These are phyloP conservation scores for Hanseniaspora jakobsenii DNA, from an alignment of 805 yeast genomes.

Conservation along the genomic window DNA sequence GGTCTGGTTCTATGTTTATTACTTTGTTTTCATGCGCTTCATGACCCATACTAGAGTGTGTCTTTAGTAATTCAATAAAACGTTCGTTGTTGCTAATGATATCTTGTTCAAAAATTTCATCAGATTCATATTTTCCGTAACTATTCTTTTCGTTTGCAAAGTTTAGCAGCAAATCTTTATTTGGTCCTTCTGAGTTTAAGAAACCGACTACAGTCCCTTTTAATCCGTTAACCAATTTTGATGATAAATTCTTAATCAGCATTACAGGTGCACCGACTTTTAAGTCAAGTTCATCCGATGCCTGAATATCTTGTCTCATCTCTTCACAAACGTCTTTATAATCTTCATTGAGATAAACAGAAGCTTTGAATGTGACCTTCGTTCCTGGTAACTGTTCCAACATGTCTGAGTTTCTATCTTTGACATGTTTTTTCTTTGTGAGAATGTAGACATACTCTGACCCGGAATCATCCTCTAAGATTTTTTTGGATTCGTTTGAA, in stretches of 20 bases:
- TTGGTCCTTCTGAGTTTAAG: no score
- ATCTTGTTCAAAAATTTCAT: background rate
- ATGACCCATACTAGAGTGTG: no score
- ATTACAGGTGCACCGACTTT: slow-evolving; percentile 71
- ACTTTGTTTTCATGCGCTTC: no score
- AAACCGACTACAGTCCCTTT: slow-evolving; percentile 57
- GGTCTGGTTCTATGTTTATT: no score
- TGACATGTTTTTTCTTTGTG: slow-evolving; percentile 35
- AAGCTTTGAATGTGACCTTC: slow-evolving; percentile 38
- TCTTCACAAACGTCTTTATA: slow-evolving; percentile 22
- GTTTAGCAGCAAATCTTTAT: slow-evolving; percentile 32
- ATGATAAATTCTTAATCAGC: slow-evolving; percentile 68
- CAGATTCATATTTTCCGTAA: background rate
- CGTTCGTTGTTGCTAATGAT: no score
- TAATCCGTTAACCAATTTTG: slow-evolving; percentile 63
- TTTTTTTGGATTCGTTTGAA: slow-evolving; percentile 37
- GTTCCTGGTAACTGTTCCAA: slow-evolving; percentile 35
- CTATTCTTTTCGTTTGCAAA: slow-evolving; percentile 21
- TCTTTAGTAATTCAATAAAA: no score
- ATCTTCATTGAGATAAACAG: slow-evolving; percentile 31
- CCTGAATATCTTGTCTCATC: slow-evolving; percentile 52
- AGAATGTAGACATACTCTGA: slow-evolving; percentile 37
- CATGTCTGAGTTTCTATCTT: no score
- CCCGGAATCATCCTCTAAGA: slow-evolving; percentile 28
- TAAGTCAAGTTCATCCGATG: slow-evolving; percentile 40